These are phyloP conservation scores for Scenedesmus sp. DNA, from an alignment of 163 green algal species.

Conservation along the genomic window DNA sequence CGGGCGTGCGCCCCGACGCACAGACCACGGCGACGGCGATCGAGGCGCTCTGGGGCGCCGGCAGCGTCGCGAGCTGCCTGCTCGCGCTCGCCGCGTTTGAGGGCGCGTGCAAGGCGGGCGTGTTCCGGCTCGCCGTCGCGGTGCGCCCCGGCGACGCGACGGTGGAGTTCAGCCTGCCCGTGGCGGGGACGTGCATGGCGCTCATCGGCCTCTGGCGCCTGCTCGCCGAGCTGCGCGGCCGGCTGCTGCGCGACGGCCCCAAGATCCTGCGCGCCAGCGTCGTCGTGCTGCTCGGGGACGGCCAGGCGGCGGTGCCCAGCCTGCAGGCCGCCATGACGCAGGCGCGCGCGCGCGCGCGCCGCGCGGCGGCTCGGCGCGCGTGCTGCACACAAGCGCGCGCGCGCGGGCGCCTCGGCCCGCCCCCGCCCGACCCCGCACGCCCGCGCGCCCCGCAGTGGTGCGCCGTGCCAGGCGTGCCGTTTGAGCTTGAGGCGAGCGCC, in stretches of 20 bases:
- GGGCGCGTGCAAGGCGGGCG: slow-evolving; percentile 33
- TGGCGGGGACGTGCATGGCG: slow-evolving; percentile 32
- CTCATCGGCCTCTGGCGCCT: slow-evolving; percentile 37
- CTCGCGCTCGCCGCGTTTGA: slow-evolving; percentile 43
- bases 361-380: no score
- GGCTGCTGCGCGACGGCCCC: slow-evolving; percentile 8
- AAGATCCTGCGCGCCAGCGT: slow-evolving; percentile 23
- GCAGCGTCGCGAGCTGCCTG: slow-evolving; percentile 33
- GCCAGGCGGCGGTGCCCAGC: background rate
- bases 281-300: slow-evolving; percentile 22
- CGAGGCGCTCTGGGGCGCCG: slow-evolving; percentile 35
- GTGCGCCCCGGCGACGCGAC: background rate
- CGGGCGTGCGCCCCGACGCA: slow-evolving; percentile 34
- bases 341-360: no score
- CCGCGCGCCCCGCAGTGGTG: slow-evolving; percentile 22
- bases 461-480: slow-evolving; percentile 17
- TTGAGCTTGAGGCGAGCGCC: background rate
- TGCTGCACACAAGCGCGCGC: background rate
- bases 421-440: background rate
- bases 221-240: slow-evolving; percentile 24
- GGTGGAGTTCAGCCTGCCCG: slow-evolving; percentile 31
- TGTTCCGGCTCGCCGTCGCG: slow-evolving; percentile 34
- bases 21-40: slow-evolving; percentile 35
- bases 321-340: slow-evolving; percentile 13
- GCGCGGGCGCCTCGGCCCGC: no score